phyloP scores from a whole-genome alignment of 2,329 filamentous ascomycete species.

The Hymenoscyphus repandus region DNA sequence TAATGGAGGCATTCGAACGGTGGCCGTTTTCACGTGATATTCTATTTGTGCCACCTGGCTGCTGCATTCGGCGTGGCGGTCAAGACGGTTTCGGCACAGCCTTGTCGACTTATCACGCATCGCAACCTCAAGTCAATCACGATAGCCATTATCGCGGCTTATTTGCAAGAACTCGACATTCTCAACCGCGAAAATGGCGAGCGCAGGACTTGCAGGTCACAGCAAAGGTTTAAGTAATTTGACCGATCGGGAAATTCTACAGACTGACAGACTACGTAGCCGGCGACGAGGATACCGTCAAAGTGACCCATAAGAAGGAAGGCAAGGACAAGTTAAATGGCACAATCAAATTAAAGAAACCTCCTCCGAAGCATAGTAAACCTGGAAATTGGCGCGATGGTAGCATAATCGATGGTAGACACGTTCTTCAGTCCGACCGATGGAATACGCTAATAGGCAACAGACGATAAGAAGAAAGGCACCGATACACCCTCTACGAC shows the following conservation, averaged over 20 bases:
- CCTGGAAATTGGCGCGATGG: conserved; percentile 68
- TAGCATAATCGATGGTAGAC: conserved; percentile 56
- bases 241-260: neutral
- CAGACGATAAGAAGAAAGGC: conserved; percentile 52
- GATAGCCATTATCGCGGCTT: no score
- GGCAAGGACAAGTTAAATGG: conserved; percentile 42
- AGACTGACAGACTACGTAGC: neutral
- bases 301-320: conserved; percentile 50
- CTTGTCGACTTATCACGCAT: no score
- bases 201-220: neutral
- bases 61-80: no score
- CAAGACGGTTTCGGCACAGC: no score
- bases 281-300: conserved; percentile 56
- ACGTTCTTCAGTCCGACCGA: neutral
- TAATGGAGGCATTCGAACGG: no score
- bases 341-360: conserved; percentile 58
- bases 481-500: conserved; percentile 37
- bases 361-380: conserved; percentile 56
- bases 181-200: no score
- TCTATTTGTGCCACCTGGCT: no score
- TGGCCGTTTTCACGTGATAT: no score
- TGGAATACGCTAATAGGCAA: conserved; percentile 8
- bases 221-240: neutral
- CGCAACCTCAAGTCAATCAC: no score
- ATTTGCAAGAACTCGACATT: no score